Conservation (phyloP, 495 filamentous ascomycete species). For the Talaromyces adpressus region DNA sequence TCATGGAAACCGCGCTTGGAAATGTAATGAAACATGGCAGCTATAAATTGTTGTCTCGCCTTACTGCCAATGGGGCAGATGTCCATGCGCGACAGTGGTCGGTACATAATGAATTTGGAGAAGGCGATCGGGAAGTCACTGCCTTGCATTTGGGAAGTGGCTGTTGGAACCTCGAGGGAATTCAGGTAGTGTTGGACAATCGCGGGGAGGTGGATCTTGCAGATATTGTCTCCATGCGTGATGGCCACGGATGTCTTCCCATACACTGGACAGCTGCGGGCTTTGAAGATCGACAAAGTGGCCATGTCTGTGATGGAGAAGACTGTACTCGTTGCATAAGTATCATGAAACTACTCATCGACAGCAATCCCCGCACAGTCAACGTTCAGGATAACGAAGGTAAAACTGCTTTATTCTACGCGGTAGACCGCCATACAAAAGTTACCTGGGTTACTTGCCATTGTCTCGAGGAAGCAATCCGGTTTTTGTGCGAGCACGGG, state of each 20-base stretch:
- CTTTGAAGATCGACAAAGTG: not conserved
- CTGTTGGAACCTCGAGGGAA: not conserved
- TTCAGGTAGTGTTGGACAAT: not conserved
- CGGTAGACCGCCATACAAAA: not conserved
- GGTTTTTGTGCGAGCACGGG: not conserved
- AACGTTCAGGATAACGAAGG: not conserved
- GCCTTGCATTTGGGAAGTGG: not conserved
- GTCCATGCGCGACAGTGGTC: too few species aligned
- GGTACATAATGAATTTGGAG: too few species aligned
- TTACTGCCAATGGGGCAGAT: too few species aligned
- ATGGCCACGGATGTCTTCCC: not conserved
- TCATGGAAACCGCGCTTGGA: too few species aligned
- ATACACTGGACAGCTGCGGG: not conserved
- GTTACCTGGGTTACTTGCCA: not conserved
- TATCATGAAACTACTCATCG: not conserved
- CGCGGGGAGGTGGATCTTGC: not conserved
- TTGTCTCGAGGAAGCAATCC: not conserved
- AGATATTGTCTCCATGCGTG: not conserved
- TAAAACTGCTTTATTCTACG: not conserved
- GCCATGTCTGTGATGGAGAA: not conserved
- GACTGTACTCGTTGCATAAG: not conserved
- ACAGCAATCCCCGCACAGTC: not conserved
- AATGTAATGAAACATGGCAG: too few species aligned
- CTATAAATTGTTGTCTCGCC: too few species aligned
- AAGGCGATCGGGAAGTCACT: not conserved